Percentiles rank a stretch among this genome's conserved stretches.
These are phyloP conservation scores for Phyllosticta citribraziliensis DNA, from an alignment of 2,329 filamentous ascomycete species.

Conservation along the genomic window DNA sequence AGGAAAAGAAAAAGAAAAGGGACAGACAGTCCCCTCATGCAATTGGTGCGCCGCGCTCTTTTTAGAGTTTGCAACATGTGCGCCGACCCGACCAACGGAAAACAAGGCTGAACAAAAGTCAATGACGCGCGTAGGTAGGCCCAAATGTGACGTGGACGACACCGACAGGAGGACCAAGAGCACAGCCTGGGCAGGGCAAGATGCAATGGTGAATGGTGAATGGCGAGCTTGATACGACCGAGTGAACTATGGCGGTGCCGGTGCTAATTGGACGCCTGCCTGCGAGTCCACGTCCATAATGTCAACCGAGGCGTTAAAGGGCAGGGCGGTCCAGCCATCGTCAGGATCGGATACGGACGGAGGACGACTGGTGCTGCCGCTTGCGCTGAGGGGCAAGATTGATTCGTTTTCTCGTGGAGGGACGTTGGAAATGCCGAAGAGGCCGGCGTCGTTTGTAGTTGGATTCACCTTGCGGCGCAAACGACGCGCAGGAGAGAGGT, in stretches of 20 bases:
- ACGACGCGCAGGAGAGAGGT: slow-evolving; percentile 29
- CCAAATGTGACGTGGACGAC: neutral
- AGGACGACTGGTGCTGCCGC: slow-evolving; percentile 17
- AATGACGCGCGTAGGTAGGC: neutral
- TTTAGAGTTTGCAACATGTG: neutral
- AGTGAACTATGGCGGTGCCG: neutral
- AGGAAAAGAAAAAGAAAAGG: neutral
- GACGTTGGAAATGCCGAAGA: slow-evolving; percentile 26
- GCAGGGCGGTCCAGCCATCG: slow-evolving; percentile 28
- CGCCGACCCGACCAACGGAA: neutral
- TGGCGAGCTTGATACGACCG: neutral
- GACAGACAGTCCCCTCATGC: neutral
- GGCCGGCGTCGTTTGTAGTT: slow-evolving; percentile 26
- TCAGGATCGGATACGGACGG: slow-evolving; percentile 25
- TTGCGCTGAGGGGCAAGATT: slow-evolving; percentile 16
- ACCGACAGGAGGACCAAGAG: neutral
- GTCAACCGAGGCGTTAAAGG: slow-evolving; percentile 25
- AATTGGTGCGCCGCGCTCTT: neutral
- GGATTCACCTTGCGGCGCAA: slow-evolving; percentile 33
- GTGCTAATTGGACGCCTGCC: neutral
- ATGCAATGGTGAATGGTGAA: neutral
- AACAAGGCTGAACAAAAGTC: neutral
- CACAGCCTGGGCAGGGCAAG: too few relatives aligned
- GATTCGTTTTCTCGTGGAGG: slow-evolving; percentile 28
- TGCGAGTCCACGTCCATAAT: slow-evolving; percentile 15